Percentiles rank a stretch among this genome's conserved stretches.
These are phyloP conservation scores for Heritiera fomes DNA, from an alignment of 345 rosid genomes.

Conservation along the genomic window DNA sequence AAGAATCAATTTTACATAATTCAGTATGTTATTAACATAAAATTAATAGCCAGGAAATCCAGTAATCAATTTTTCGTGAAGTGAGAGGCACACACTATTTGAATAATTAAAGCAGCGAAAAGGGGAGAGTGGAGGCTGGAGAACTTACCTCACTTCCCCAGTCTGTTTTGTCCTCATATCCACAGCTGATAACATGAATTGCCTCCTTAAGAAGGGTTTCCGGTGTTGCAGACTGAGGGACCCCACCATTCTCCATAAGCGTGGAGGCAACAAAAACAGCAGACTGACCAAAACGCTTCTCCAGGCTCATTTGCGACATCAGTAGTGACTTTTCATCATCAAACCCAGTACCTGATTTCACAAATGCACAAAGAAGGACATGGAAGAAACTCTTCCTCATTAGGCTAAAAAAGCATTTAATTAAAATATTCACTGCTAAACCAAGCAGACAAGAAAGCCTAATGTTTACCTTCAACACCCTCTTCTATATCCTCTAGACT, in stretches of 20 bases:
- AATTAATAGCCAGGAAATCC: neutral
- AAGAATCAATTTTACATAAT: conserved; percentile 10
- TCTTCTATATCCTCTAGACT: conserved; percentile 93
- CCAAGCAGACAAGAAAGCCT: conserved; percentile 7
- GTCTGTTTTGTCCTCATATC: conserved; percentile 87
- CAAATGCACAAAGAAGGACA: conserved; percentile 9
- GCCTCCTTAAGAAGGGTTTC: conserved; percentile 93
- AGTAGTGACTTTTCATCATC: conserved; percentile 89
- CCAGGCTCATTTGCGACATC: conserved; percentile 95
- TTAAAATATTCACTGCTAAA: neutral
- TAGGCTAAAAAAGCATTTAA: conserved; percentile 13
- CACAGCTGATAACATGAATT: conserved; percentile 95
- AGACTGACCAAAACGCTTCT: conserved; percentile 90
- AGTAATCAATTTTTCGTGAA: neutral
- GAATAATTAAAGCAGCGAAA: too few species aligned
- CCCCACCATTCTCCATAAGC: conserved; percentile 94
- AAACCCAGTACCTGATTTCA: conserved; percentile 76
- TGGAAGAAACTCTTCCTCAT: neutral
- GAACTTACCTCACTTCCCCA: conserved; percentile 81
- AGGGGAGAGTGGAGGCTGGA: neutral
- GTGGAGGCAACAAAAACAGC: conserved; percentile 93
- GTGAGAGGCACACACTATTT: neutral
- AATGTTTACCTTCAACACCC: conserved; percentile 78
- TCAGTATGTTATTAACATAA: neutral
- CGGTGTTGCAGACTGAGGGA: conserved; percentile 87